Base-by-base conservation (phyloP, 148 eudicot genomes). In the Rhododendron kiyosumense region DNA sequence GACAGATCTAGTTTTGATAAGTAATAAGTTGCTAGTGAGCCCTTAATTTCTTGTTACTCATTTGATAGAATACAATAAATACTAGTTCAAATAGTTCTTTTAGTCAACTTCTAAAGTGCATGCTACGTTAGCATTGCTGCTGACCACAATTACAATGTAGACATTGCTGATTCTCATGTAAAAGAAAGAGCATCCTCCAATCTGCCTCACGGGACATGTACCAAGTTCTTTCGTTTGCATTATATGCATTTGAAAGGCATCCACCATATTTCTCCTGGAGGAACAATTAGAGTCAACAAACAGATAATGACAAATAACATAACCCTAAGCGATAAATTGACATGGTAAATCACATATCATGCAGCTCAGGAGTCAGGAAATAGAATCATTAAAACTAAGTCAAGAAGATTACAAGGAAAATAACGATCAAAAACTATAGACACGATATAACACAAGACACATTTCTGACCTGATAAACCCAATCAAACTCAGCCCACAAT, bases 141-240 rank as follows among this genome's bases (percentile, higher is more conserved):
- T 97, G 82, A 97, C 98, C 59, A 97, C 99, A 85, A 97, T 94
- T 83, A 97, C 99, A n/a, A 97, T 97, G 91, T 97, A 97, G 82
- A 97, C 99, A 89, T 95, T 97, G 95, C 98, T 97, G 74, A 97
- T 93, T 88, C 98, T 94, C 98, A 97, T 97, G 91, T 97, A 97
- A 75, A 97, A 89, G 92, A 97, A 97, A 85, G 99, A 94, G 90
- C 99, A 97, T 17, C 99, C 99, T 85, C 98, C 99, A 85, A 97
- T 95, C 92, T 97, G 99, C 87, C 99, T 93, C 85, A 97, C 98
- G 13, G 98, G 99, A 86, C 98, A 97, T 54, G 98, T 95, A 84
- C 99, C 99, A 65, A 97, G 98, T 88, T 97, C 99, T 89, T 97
- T 97, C 30, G 99, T 95, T 91, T 97, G 99, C 99, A 97, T 95